A percentile compares a stretch with the other conserved stretches of the same genome.
These are phyloP conservation scores for Mrakia hoshinonis DNA, from an alignment of 768 basidiomycete species.

Conservation along the genomic window DNA sequence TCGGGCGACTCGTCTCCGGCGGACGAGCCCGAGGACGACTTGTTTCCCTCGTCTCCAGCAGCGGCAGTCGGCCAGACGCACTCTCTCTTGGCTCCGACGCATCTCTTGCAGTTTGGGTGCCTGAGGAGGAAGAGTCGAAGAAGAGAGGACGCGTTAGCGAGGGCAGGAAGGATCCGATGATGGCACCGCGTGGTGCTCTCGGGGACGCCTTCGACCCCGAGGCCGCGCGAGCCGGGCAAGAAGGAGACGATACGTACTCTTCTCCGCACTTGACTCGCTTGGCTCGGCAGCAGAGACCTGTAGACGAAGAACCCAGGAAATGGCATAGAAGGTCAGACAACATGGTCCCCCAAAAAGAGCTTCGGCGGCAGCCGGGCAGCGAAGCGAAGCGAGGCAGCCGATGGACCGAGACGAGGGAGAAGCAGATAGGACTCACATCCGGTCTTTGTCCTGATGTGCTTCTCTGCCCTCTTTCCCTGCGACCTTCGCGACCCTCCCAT, in stretches of 20 bases:
- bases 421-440: constrained; percentile 51
- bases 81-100: constrained; percentile 14
- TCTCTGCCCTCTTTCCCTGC: constrained; percentile 47
- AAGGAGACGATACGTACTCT: constrained; percentile 70
- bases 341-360: too few species aligned
- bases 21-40: neutral
- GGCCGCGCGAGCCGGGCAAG: constrained; percentile 81
- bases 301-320: too few species aligned
- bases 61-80: constrained; percentile 19
- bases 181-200: too few species aligned
- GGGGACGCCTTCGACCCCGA: constrained; percentile 26
- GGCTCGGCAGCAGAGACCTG: constrained; percentile 66
- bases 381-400: too few species aligned
- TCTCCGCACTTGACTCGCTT: constrained; percentile 99
- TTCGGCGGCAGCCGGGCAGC: too few species aligned
- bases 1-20: neutral
- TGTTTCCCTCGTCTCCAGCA: neutral
- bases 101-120: constrained; percentile 21
- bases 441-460: constrained; percentile 89
- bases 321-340: too few species aligned
- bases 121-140: neutral
- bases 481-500: too few species aligned
- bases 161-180: neutral
- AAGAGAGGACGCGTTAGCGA: neutral
- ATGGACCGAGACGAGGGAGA: too few species aligned